Evolutionary conservation across 176 grass and related monocot species (phyloP), one percentile per base, ranked within the genome.

Genomic region (Carex scoparia): DNA sequence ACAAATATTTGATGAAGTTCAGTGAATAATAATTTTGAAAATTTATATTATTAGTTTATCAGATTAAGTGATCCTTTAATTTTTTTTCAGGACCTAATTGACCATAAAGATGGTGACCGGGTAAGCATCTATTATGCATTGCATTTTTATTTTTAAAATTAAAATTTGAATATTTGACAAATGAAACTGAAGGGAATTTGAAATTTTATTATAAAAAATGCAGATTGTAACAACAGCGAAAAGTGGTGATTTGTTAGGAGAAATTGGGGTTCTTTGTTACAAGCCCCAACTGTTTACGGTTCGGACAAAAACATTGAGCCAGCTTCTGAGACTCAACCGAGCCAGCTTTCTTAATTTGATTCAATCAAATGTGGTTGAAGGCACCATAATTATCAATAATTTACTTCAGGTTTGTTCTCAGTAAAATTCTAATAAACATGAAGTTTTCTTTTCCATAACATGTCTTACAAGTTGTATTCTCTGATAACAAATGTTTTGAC

Each of bases 191-290:
- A 61, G 71, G 65, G 68, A 89, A 60, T 85, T 61, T 69, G 0
- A 28, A 87, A 84, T 67, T 38, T 80, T 68, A 37, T 9, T 61
- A 51, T 51, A 68, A 51, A 86, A 86, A 84, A 48, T 90, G 70
- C 85, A 99, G 96, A 63, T 88, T 15, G 61, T 60, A 40, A 79
- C 81, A 64, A 67, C 87, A 58, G 85, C 91, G 55, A 92, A 84
- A 57, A 87, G 86, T 63, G 96, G 96, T 85, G 96, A 95, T 56
- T 75, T 94, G 80, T 81, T 99, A 87, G 96, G 96, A 91, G 96
- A 95, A 87, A 91, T 99, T 67, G 96, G 96, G 1, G 87, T 99
- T 85, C 91, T 99, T 89, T 99, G 96, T 35, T 95, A 99, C 69
- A 92, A 90, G 81, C 96, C 96, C 44, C 96, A 99, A 82, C 49